Conservation (phyloP, 2,329 filamentous ascomycete species). For the Podosphaera fusca region DNA sequence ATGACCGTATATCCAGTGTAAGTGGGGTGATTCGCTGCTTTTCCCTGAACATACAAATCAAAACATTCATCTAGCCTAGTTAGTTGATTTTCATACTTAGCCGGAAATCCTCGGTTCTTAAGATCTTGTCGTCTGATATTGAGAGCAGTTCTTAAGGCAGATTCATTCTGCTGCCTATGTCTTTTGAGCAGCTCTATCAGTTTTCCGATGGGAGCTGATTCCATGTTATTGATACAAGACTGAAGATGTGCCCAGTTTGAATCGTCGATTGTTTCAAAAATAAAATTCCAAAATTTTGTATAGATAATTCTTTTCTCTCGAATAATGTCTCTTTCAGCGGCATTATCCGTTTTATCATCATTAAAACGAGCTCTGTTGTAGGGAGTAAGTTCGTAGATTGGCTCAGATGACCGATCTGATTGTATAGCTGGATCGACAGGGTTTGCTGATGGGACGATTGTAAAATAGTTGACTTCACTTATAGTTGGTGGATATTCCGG, state of each 20-base stretch:
- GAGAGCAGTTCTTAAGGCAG: background rate
- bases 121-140: background rate
- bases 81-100: background rate
- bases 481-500: no score
- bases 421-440: no score
- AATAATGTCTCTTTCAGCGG: background rate
- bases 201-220: background rate
- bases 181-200: background rate
- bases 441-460: no score
- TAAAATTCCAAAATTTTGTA: background rate
- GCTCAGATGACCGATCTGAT: background rate
- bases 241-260: background rate
- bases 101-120: background rate
- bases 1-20: background rate
- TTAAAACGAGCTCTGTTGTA: background rate
- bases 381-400: background rate
- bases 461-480: no score
- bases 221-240: background rate
- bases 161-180: background rate
- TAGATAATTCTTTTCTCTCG: background rate
- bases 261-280: background rate
- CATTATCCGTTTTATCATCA: background rate
- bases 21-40: background rate
- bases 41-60: background rate
- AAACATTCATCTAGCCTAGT: background rate